A percentile compares a stretch with the other conserved stretches of the same genome.
Evolutionary conservation across 108 stramenopile species (phyloP).

Genomic region (Cyclotella distinguenda): DNA sequence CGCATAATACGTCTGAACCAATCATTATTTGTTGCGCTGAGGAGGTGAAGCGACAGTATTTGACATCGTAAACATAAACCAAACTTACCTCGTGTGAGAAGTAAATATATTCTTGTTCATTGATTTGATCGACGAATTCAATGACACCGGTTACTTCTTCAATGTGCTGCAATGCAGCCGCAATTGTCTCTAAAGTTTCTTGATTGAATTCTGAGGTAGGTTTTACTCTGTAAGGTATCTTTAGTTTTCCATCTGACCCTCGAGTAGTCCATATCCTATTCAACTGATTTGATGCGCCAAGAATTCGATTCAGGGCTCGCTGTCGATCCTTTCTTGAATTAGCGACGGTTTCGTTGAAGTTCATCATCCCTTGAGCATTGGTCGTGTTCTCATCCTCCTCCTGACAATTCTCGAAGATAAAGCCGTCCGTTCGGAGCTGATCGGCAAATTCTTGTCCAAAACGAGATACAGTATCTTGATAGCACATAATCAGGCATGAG

Average conservation of each 20-base stretch:
- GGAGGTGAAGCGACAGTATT: no score
- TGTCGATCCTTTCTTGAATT: slow-evolving; percentile 1
- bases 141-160: slow-evolving; percentile 34
- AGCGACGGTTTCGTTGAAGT: not conserved
- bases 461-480: slow-evolving; percentile 14
- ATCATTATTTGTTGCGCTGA: no score
- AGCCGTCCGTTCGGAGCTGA: slow-evolving; percentile 15
- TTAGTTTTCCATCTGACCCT: slow-evolving; percentile 8
- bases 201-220: slow-evolving; percentile 4
- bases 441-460: slow-evolving; percentile 30
- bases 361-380: no score
- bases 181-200: slow-evolving; percentile 31
- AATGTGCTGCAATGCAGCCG: slow-evolving; percentile 20
- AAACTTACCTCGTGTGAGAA: slow-evolving; percentile 18
- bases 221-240: slow-evolving; percentile 26
- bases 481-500: slow-evolving; percentile 21
- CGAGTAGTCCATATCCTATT: slow-evolving; percentile 10
- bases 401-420: slow-evolving; percentile 13
- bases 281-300: slow-evolving; percentile 22
- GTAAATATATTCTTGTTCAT: slow-evolving; percentile 29
- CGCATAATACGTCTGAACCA: slow-evolving; percentile 10
- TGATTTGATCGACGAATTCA: slow-evolving; percentile 16
- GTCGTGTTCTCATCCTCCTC: not conserved
- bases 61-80: no score
- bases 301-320: slow-evolving; percentile 6